Evolutionary conservation across 2,329 filamentous ascomycete genomes (phyloP), one percentile per base, ranked within the genome.

Genomic region (Chaetothyriales sp.): DNA sequence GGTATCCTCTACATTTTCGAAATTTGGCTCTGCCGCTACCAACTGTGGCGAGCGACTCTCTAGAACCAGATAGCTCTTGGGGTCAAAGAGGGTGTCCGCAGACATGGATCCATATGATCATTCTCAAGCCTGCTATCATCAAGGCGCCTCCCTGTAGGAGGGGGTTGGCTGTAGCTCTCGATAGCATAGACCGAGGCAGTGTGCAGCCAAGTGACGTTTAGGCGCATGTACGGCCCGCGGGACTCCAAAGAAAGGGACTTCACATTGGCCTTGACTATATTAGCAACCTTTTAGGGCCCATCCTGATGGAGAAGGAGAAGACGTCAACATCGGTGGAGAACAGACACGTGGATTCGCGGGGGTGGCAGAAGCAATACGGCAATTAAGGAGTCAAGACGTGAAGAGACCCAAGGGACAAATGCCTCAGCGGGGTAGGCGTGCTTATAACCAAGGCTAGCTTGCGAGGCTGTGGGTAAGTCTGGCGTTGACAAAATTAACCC

Each of bases 1-100:
- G 18, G 62, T 57, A 2, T 64, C 60, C 4, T 64, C 60, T 18
- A 64, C 59, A 25, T 60, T 58, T 45, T 56, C 56, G 63, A 67
- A 67, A 51, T 67, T 61, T 47, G 64, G 56, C 33, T 62, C 60
- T 18, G 60, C 55, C 18, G 60, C 51, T 56, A 65, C 55, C 49
- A 70, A 62, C n/a, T 58, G 64, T 43, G 70, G 70, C 43, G 69
- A 70, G 52, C 56, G 47, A 18, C 20, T 22, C 37, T 51, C 51
- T 43, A 19, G 43, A 7, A 56, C 25, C 25, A 56, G 51, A 33
- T 58, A 53, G 48, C 54, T 50, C 15, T 58, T 54, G 10, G 51
- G 33, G 44, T 58, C 51, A 51, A 40, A 54, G 44, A 47, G 52
- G 18, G 37, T 40, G 22, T 56, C 50, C 18, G 33, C 33, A 40